A percentile compares a stretch with the other conserved stretches of the same genome.
Evolutionary conservation across 805 yeast species (phyloP).

Genomic region (Sugiyamaella chiloensis): DNA sequence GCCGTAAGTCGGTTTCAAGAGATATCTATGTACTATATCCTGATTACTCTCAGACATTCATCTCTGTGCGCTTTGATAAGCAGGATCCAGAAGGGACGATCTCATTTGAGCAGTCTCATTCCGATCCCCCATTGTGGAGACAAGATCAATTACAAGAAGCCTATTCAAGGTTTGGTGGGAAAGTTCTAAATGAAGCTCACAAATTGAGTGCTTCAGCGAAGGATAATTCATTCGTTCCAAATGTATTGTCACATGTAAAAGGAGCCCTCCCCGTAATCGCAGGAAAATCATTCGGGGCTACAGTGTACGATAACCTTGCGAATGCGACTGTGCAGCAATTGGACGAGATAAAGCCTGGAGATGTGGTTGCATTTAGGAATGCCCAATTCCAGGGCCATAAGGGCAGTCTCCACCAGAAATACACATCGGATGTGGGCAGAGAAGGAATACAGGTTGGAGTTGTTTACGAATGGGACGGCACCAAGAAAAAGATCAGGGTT

Average conservation of each 20-base stretch:
- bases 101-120: slow-evolving; percentile 34
- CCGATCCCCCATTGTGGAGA: slow-evolving; percentile 43
- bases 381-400: slow-evolving; percentile 71
- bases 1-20: slow-evolving; percentile 46
- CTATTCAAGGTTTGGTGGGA: slow-evolving; percentile 50
- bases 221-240: slow-evolving; percentile 29
- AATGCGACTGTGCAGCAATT: slow-evolving; percentile 48
- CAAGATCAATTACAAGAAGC: slow-evolving; percentile 48
- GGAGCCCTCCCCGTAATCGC: slow-evolving; percentile 58
- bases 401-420: slow-evolving; percentile 53
- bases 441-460: slow-evolving; percentile 56
- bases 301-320: slow-evolving; percentile 55
- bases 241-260: slow-evolving; percentile 37
- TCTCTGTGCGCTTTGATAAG: slow-evolving; percentile 56
- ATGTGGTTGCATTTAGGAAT: slow-evolving; percentile 68
- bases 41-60: slow-evolving; percentile 64
- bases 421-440: slow-evolving; percentile 55
- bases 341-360: slow-evolving; percentile 78
- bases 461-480: slow-evolving; percentile 68
- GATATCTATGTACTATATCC: slow-evolving; percentile 71
- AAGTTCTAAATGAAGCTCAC: slow-evolving; percentile 46
- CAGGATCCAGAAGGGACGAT: slow-evolving; percentile 54
- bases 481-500: slow-evolving; percentile 47
- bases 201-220: slow-evolving; percentile 26
- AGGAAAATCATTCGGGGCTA: slow-evolving; percentile 66